phyloP scores from a whole-genome alignment of 495 filamentous ascomycete genomes.

The Daldinia decipiens region DNA sequence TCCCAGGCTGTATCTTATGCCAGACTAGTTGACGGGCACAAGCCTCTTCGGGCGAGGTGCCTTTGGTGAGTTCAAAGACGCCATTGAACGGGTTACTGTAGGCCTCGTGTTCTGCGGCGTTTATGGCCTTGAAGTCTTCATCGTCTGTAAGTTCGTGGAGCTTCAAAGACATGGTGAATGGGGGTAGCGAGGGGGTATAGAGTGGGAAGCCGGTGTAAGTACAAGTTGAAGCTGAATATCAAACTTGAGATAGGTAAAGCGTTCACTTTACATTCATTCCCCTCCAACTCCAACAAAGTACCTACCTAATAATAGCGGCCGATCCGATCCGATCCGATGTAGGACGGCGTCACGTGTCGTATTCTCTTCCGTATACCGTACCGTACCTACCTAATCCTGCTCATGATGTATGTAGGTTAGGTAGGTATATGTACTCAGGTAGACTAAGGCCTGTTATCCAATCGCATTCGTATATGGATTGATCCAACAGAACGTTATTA shows the following conservation, averaged over 20 bases:
- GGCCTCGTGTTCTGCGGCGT: slow-evolving; percentile 33
- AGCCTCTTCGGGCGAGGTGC: slow-evolving; percentile 38
- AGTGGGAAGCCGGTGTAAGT: too few relatives aligned
- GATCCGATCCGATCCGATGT: neutral
- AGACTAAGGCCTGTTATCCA: neutral
- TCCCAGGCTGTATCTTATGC: slow-evolving; percentile 40
- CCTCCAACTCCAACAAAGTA: neutral
- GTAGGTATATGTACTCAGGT: too few relatives aligned
- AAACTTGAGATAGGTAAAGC: neutral
- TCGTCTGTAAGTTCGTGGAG: slow-evolving; percentile 43
- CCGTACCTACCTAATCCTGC: neutral
- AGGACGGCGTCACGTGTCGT: neutral
- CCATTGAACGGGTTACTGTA: slow-evolving; percentile 41
- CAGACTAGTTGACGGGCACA: slow-evolving; percentile 33
- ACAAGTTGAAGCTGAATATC: neutral
- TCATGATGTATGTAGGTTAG: neutral
- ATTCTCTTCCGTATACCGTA: neutral
- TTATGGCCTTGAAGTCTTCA: slow-evolving; percentile 38
- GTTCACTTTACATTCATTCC: neutral
- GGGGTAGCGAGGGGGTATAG: too few relatives aligned
- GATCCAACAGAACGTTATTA: neutral
- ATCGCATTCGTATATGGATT: neutral
- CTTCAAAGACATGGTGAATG: slow-evolving; percentile 36
- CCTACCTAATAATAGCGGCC: neutral
- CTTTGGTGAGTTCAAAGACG: slow-evolving; percentile 41